These are phyloP conservation scores for Gossypium ekmanianum DNA, from an alignment of 345 rosid species.

Conservation along the genomic window DNA sequence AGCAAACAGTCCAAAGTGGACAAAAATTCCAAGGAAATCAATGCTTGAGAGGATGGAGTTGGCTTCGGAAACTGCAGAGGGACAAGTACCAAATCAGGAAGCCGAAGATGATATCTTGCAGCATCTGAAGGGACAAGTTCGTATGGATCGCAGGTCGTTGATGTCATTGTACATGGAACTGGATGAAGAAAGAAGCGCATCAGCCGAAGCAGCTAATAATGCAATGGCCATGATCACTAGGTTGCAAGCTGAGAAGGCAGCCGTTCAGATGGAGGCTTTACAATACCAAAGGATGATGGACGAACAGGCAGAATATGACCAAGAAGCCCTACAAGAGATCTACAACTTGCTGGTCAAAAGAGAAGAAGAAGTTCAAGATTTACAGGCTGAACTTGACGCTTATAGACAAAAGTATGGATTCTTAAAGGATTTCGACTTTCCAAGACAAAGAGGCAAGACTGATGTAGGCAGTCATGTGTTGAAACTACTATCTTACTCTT, in stretches of 20 bases:
- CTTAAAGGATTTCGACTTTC: constrained; percentile 34
- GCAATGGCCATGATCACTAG: constrained; percentile 97
- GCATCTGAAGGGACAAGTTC: constrained; percentile 70
- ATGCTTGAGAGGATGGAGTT: constrained; percentile 50
- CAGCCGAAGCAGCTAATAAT: constrained; percentile 86
- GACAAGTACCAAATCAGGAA: constrained; percentile 27
- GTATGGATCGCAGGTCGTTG: constrained; percentile 79
- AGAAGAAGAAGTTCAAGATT: constrained; percentile 54
- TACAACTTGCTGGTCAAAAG: constrained; percentile 45
- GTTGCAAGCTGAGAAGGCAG: constrained; percentile 90
- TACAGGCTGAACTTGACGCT: constrained; percentile 64
- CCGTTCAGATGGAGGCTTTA: constrained; percentile 94
- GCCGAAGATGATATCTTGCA: constrained; percentile 52
- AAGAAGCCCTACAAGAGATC: constrained; percentile 71
- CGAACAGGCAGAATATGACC: constrained; percentile 89
- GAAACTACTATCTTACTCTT: constrained; percentile 22
- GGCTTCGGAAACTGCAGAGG: constrained; percentile 36
- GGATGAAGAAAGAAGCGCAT: constrained; percentile 90
- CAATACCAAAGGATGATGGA: constrained; percentile 99
- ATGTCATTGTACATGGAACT: constrained; percentile 83
- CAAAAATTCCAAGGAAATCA: constrained; percentile 44
- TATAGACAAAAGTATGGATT: constrained; percentile 54
- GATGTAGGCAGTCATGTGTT: constrained; percentile 28
- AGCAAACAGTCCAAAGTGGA: constrained; percentile 54
- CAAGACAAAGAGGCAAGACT: not conserved